These are phyloP conservation scores for Gossypium aridum DNA, from an alignment of 441 rosid genomes.

Conservation along the genomic window DNA sequence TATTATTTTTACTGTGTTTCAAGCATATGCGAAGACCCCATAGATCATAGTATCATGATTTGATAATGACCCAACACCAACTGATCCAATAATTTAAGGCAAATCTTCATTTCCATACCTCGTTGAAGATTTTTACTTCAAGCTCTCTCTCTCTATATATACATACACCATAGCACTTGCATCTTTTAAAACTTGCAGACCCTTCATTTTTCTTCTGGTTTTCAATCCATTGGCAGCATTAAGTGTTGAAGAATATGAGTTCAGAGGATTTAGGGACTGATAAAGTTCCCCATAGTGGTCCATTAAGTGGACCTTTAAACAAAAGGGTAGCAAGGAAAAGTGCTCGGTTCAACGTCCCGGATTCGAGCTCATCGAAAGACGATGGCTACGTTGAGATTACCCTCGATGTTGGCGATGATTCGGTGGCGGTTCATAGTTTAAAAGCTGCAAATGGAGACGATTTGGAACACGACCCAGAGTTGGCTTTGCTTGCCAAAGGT, in stretches of 20 bases:
- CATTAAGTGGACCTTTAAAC: slow-evolving; percentile 33
- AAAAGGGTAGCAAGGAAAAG: slow-evolving; percentile 21
- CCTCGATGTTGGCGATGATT: slow-evolving; percentile 31
- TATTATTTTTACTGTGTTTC: no score
- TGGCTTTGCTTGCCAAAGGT: slow-evolving; percentile 23
- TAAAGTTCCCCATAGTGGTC: slow-evolving; percentile 27
- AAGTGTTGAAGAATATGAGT: background rate
- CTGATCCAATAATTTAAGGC: background rate
- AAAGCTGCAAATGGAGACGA: slow-evolving; percentile 22
- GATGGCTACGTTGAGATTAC: slow-evolving; percentile 38
- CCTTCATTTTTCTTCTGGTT: background rate
- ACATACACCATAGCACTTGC: background rate
- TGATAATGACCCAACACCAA: background rate
- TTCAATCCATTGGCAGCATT: background rate
- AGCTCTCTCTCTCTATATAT: background rate
- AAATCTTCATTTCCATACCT: background rate
- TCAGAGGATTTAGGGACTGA: slow-evolving; percentile 24
- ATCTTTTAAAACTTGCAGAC: background rate
- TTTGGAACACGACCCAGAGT: slow-evolving; percentile 26
- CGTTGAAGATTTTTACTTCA: background rate
- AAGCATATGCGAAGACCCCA: background rate
- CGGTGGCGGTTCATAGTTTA: slow-evolving; percentile 35
- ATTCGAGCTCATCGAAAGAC: slow-evolving; percentile 16
- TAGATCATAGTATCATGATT: no score
- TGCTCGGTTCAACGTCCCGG: slow-evolving; percentile 18